Evolutionary conservation across 1,284 basidiomycete species (phyloP).

Genomic region (Malassezia sp.): DNA sequence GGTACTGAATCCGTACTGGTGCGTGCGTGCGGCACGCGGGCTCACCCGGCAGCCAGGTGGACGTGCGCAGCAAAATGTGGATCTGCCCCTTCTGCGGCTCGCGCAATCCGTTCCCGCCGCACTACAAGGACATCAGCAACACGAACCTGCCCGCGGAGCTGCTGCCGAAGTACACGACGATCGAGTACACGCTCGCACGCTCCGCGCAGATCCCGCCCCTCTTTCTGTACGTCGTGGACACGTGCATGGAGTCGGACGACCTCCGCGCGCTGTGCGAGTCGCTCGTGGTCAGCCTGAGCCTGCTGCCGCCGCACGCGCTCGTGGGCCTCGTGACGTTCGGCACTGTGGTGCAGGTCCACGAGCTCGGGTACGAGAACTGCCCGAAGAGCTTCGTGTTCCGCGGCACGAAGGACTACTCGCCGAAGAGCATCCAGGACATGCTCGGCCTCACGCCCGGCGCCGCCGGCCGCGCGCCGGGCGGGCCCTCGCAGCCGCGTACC

Average conservation of each 20-base stretch:
- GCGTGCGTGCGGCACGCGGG: constrained; percentile 1
- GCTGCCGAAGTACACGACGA: constrained; percentile 94
- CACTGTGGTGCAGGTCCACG: constrained; percentile 98
- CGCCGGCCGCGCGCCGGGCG: constrained; percentile 48
- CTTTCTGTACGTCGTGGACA: constrained; percentile 94
- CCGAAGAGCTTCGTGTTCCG: constrained; percentile 98
- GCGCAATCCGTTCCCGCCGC: constrained; percentile 91
- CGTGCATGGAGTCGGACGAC: constrained; percentile 90
- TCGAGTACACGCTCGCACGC: constrained; percentile 91
- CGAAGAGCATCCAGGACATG: constrained; percentile 98
- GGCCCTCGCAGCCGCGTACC: constrained; percentile 52
- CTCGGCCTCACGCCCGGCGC: constrained; percentile 62
- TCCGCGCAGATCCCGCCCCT: constrained; percentile 84
- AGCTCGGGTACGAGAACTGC: constrained; percentile 90
- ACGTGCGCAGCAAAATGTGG: constrained; percentile 96
- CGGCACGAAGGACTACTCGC: constrained; percentile 92
- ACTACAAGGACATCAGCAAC: constrained; percentile 97
- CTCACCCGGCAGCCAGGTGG: constrained; percentile 75
- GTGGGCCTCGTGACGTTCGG: constrained; percentile 93
- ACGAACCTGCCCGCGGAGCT: constrained; percentile 93
- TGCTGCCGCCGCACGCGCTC: constrained; percentile 83
- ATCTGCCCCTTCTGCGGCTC: constrained; percentile 97
- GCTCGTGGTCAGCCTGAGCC: constrained; percentile 77
- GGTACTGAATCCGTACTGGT: constrained; percentile 93
- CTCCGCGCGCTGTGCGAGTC: constrained; percentile 87